A percentile compares a stretch with the other conserved stretches of the same genome.
Evolutionary conservation across 345 rosid species (phyloP).

Genomic region (Limnanthes douglasii): DNA sequence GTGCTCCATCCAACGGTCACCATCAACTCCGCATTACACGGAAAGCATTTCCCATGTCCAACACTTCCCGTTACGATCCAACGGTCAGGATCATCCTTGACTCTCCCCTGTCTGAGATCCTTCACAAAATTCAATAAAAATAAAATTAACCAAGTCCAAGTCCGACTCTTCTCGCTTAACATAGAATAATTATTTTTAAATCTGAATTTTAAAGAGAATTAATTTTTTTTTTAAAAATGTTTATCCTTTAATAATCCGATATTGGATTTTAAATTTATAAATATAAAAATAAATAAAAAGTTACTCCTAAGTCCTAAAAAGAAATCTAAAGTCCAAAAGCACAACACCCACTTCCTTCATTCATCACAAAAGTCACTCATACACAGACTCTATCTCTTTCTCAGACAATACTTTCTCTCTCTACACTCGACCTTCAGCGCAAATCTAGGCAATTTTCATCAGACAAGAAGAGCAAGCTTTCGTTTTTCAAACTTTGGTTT

Average conservation of each 20-base stretch:
- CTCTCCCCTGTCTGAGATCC: conserved; percentile 19
- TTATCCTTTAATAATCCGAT: neutral
- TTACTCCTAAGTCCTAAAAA: neutral
- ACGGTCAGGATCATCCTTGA: no score
- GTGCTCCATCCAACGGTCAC: conserved; percentile 21
- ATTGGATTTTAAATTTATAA: neutral
- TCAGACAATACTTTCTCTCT: conserved; percentile 1
- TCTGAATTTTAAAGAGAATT: no score
- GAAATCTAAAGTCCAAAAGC: no score
- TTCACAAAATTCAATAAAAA: conserved; percentile 16
- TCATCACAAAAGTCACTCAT: neutral
- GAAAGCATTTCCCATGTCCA: conserved; percentile 19
- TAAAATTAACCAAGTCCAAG: no score
- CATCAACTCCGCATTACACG: conserved; percentile 16
- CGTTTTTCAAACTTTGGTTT: conserved; percentile 1
- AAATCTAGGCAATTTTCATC: conserved; percentile 11
- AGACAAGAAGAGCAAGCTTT: no score
- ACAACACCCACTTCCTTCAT: no score
- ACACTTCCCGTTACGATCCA: conserved; percentile 17
- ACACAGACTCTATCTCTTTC: neutral
- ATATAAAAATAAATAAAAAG: neutral
- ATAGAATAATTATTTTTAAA: conserved; percentile 1
- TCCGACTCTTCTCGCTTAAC: conserved; percentile 11
- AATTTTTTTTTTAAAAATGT: neutral
- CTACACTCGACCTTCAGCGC: conserved; percentile 14